phyloP scores from a whole-genome alignment of 176 grass and related monocot genomes.

The Phoenix roebelenii region DNA sequence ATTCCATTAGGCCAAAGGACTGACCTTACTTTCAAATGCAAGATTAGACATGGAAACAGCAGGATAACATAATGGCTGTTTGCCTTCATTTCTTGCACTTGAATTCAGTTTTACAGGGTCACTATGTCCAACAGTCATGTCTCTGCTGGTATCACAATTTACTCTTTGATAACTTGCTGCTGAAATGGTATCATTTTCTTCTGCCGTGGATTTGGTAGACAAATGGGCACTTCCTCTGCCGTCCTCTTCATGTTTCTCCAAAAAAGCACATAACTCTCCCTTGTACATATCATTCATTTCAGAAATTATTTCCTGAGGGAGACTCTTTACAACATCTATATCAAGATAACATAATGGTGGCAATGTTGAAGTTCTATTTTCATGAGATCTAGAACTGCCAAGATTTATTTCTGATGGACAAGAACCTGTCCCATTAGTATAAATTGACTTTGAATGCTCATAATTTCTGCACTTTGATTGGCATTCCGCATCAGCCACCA shows the following conservation, averaged over 20 bases:
- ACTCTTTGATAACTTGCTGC: too few species aligned
- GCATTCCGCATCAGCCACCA: background rate
- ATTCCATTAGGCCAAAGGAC: too few species aligned
- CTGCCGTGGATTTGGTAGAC: slow-evolving; percentile 15
- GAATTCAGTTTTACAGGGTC: too few species aligned
- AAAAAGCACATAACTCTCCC: slow-evolving; percentile 56
- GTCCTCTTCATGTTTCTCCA: slow-evolving; percentile 20
- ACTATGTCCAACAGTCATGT: too few species aligned
- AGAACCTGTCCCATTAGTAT: slow-evolving; percentile 10
- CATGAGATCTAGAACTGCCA: slow-evolving; percentile 34
- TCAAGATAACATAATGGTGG: slow-evolving; percentile 66
- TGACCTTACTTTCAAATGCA: too few species aligned
- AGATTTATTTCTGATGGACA: slow-evolving; percentile 14
- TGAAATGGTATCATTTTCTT: background rate
- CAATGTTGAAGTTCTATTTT: slow-evolving; percentile 32
- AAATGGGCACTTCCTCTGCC: slow-evolving; percentile 26
- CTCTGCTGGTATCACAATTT: too few species aligned
- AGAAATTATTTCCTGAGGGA: slow-evolving; percentile 74
- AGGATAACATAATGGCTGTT: too few species aligned
- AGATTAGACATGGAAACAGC: too few species aligned
- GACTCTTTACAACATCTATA: slow-evolving; percentile 76
- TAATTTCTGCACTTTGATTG: slow-evolving; percentile 8
- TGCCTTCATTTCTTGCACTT: too few species aligned
- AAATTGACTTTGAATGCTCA: slow-evolving; percentile 12
- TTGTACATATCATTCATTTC: slow-evolving; percentile 84